Evolutionary conservation across 306 rosid genomes (phyloP).

Genomic region (Begonia loranthoides): DNA sequence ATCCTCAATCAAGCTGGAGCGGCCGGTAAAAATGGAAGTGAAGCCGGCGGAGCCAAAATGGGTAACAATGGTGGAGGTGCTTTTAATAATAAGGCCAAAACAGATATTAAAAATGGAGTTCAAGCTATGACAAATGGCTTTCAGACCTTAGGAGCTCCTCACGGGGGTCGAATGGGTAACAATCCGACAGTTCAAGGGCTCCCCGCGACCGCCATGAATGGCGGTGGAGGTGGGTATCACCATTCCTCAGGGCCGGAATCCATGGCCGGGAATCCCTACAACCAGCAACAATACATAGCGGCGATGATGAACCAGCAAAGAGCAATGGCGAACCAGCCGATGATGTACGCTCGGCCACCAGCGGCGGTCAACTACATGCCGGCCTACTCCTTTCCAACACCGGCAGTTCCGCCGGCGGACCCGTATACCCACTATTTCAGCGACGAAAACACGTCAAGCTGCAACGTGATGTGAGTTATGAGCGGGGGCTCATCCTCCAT

Average conservation of each 20-base stretch:
- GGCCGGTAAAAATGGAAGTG: conserved; percentile 10
- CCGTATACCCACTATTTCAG: conserved; percentile 41
- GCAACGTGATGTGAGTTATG: conserved; percentile 53
- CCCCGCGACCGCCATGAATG: conserved; percentile 35
- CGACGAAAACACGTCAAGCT: conserved; percentile 69
- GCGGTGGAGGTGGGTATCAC: conserved; percentile 18
- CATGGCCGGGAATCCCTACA: conserved; percentile 49
- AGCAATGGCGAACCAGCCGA: conserved; percentile 54
- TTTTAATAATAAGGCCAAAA: conserved; percentile 9
- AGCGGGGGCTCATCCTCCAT: too few species aligned
- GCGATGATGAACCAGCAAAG: conserved; percentile 70
- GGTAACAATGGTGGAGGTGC: conserved; percentile 17
- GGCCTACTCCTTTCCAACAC: conserved; percentile 4
- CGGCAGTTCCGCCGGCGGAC: conserved; percentile 16
- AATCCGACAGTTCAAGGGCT: conserved; percentile 63
- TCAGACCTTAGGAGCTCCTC: conserved; percentile 30
- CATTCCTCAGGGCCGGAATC: conserved; percentile 37
- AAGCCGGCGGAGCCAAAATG: conserved; percentile 15
- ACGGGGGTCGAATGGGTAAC: conserved; percentile 31
- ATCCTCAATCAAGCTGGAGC: neutral
- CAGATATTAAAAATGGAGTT: conserved; percentile 19
- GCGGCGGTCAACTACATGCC: conserved; percentile 36
- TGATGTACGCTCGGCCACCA: conserved; percentile 52
- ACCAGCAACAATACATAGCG: conserved; percentile 40
- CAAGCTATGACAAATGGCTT: conserved; percentile 24